Conservation (phyloP, 306 rosid genomes). For the Prunus mongolica region DNA sequence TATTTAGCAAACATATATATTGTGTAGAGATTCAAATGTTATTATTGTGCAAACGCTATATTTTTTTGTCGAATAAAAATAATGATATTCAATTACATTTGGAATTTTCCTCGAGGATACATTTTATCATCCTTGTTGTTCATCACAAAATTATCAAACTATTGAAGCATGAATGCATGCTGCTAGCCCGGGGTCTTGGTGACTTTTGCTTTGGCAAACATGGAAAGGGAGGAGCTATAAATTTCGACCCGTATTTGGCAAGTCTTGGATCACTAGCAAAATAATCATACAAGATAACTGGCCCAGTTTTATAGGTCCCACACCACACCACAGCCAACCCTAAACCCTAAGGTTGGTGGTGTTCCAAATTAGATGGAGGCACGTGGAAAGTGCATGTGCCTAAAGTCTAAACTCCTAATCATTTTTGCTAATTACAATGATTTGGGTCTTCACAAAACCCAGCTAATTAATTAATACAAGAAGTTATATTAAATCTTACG, state of each 20-base stretch:
- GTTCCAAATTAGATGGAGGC: conserved; percentile 20
- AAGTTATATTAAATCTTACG: not conserved
- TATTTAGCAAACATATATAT: too few species aligned
- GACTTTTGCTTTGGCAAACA: not conserved
- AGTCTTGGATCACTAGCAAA: not conserved
- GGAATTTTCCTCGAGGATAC: not conserved
- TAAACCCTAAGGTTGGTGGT: conserved; percentile 9
- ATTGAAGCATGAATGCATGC: not conserved
- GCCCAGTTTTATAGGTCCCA: not conserved
- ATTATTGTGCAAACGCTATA: rapidly evolving
- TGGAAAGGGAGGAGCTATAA: not conserved
- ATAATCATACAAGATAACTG: conserved; percentile 9
- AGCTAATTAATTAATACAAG: not conserved
- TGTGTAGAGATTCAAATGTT: rapidly evolving
- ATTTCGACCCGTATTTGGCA: not conserved
- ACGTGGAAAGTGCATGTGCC: conserved; percentile 12
- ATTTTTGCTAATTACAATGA: not conserved
- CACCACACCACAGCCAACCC: not conserved
- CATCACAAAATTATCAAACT: too few species aligned
- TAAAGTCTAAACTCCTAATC: not conserved
- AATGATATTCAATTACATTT: not conserved
- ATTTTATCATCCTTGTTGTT: not conserved
- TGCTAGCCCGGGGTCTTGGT: not conserved
- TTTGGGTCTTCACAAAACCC: not conserved
- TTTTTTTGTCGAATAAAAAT: not conserved